Evolutionary conservation across 2,329 filamentous ascomycete genomes (phyloP).

Genomic region (Apiospora phragmitis): DNA sequence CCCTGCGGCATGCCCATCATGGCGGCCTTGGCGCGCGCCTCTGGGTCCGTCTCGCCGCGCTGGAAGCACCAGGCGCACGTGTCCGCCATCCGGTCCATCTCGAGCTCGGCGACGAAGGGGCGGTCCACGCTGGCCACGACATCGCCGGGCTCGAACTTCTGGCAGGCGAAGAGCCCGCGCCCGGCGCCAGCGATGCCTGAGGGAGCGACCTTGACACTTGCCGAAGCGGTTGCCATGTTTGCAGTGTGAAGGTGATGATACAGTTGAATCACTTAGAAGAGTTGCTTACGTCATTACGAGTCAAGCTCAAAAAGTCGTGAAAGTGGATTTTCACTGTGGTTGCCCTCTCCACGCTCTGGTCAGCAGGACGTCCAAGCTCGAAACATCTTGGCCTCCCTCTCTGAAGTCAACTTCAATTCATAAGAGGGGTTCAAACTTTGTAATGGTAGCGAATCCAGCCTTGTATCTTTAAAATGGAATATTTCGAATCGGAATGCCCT

Average conservation of each 20-base stretch:
- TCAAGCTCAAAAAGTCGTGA: background rate
- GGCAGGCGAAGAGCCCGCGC: slow-evolving; percentile 27
- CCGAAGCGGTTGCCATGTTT: background rate
- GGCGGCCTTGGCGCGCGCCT: slow-evolving; percentile 19
- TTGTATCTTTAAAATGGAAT: background rate
- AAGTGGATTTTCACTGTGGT: background rate
- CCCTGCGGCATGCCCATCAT: slow-evolving; percentile 28
- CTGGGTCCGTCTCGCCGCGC: slow-evolving; percentile 23
- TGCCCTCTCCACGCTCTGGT: background rate
- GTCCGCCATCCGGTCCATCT: slow-evolving; percentile 23
- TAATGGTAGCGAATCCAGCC: background rate
- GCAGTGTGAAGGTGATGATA: background rate
- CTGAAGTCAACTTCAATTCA: background rate
- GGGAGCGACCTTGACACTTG: slow-evolving; percentile 22
- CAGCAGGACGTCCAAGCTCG: background rate
- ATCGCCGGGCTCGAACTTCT: slow-evolving; percentile 27
- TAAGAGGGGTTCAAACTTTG: background rate
- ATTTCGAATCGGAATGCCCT: too few relatives aligned
- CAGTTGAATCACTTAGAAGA: background rate
- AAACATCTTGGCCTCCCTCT: background rate
- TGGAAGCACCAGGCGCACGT: slow-evolving; percentile 31
- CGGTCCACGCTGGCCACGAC: slow-evolving; percentile 23
- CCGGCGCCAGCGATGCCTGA: slow-evolving; percentile 25
- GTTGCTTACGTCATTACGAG: slow-evolving; percentile 4
- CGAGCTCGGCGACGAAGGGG: slow-evolving; percentile 26